Conservation (phyloP, 768 basidiomycete species). For the Lentinula sp. region DNA sequence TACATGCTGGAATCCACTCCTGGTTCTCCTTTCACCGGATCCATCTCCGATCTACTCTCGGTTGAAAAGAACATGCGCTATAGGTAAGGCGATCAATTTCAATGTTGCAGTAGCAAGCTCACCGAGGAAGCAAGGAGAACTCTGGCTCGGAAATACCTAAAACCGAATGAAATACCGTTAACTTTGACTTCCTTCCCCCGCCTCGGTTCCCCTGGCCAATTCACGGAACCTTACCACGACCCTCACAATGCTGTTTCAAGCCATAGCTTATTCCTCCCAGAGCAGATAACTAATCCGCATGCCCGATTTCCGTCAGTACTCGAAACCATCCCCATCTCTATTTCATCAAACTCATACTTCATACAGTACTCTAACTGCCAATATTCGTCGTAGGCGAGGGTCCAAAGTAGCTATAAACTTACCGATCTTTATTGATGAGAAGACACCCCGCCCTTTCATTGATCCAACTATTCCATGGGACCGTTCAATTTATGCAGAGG, state of each 20-base stretch:
- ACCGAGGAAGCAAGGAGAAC: conserved; percentile 49
- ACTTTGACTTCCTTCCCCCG: conserved; percentile 96
- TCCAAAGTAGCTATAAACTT: conserved; percentile 95
- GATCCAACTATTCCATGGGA: conserved; percentile 92
- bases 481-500: conserved; percentile 77
- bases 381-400: conserved; percentile 85
- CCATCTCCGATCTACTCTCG: conserved; percentile 75
- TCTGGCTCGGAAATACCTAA: conserved; percentile 78
- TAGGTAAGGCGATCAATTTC: conserved; percentile 40
- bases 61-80: conserved; percentile 96
- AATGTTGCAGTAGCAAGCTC: neutral
- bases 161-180: conserved; percentile 81
- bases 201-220: conserved; percentile 81
- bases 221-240: conserved; percentile 85
- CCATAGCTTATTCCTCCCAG: conserved; percentile 89
- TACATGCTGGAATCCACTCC: conserved; percentile 99
- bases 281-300: conserved; percentile 96
- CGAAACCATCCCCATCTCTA: conserved; percentile 8
- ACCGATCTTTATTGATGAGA: conserved; percentile 83
- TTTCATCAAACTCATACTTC: conserved; percentile 11
- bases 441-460: conserved; percentile 84
- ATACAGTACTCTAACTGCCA: conserved; percentile 89
- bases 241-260: conserved; percentile 77
- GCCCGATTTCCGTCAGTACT: conserved; percentile 90
- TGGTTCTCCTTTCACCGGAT: conserved; percentile 89